These are phyloP conservation scores for Paxillus involutus DNA, from an alignment of 768 basidiomycete species.

Conservation along the genomic window DNA sequence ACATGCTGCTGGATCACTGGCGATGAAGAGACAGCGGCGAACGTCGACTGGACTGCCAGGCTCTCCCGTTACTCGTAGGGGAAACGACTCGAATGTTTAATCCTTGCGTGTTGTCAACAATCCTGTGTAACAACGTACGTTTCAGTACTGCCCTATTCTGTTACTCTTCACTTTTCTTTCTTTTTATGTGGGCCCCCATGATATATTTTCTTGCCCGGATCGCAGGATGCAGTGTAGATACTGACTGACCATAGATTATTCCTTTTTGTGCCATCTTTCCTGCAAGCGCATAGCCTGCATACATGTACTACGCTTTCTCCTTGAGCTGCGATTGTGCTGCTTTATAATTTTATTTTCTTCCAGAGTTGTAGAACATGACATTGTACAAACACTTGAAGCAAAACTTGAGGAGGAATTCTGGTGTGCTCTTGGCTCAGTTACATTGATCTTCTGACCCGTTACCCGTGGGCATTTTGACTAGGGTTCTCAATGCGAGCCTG, in stretches of 20 bases:
- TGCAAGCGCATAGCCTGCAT: background rate
- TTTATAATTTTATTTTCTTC: conserved; percentile 31
- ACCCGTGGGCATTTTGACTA: conserved; percentile 21
- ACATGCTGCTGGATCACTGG: conserved; percentile 23
- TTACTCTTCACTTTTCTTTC: conserved; percentile 1
- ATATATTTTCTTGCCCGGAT: conserved; percentile 34
- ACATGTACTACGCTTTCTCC: conserved; percentile 18
- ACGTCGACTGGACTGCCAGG: conserved; percentile 59
- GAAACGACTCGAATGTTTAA: conserved; percentile 18
- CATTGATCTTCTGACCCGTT: background rate
- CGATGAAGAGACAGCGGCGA: conserved; percentile 82
- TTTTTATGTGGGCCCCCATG: conserved; percentile 19
- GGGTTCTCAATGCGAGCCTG: conserved; percentile 7
- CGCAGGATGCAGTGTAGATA: conserved; percentile 34
- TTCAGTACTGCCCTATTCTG: conserved; percentile 8
- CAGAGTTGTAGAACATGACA: conserved; percentile 27
- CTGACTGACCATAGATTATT: conserved; percentile 35
- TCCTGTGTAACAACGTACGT: conserved; percentile 7
- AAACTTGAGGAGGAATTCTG: background rate
- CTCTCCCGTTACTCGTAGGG: conserved; percentile 34
- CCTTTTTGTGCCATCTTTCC: conserved; percentile 11
- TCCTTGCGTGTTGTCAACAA: conserved; percentile 4
- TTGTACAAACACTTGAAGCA: conserved; percentile 18
- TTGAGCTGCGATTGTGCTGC: conserved; percentile 24
- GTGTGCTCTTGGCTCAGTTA: background rate